Percentiles rank a stretch among this genome's conserved stretches.
Evolutionary conservation across 495 filamentous ascomycete genomes (phyloP).

Genomic region (Tuber calosporum): DNA sequence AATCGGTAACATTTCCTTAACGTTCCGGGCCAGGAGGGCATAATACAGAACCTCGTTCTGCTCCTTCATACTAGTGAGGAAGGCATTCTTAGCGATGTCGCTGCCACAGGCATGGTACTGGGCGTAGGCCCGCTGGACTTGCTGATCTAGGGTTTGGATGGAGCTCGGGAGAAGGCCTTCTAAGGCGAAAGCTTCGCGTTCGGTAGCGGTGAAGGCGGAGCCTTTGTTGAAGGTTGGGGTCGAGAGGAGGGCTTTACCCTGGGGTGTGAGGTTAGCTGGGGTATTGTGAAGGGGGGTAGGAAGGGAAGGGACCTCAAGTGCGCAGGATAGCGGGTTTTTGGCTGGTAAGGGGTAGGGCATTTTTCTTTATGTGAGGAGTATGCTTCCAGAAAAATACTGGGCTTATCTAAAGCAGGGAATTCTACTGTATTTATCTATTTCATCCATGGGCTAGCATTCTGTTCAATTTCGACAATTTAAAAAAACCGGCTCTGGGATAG

Average conservation of each 20-base stretch:
- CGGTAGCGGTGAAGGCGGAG: constrained; percentile 62
- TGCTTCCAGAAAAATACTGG: not conserved
- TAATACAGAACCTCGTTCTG: constrained; percentile 77
- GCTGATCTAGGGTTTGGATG: constrained; percentile 72
- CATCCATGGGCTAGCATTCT: not conserved
- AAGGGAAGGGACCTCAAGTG: not conserved
- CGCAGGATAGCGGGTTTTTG: not conserved
- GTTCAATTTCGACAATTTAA: no score
- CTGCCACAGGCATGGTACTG: constrained; percentile 59
- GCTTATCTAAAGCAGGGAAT: not conserved
- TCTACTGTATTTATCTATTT: not conserved
- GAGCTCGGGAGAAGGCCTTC: constrained; percentile 64
- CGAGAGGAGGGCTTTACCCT: constrained; percentile 59
- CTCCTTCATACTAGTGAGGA: constrained; percentile 69
- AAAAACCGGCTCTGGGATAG: no score
- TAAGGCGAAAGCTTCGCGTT: constrained; percentile 62
- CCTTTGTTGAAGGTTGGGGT: constrained; percentile 77
- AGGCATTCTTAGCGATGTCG: constrained; percentile 72
- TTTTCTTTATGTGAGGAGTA: not conserved
- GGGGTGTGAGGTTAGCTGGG: not conserved
- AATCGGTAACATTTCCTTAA: constrained; percentile 80
- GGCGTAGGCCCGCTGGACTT: constrained; percentile 68
- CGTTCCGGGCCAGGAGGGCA: constrained; percentile 46
- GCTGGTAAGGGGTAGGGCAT: not conserved
- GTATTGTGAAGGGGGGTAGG: not conserved